Base-by-base conservation (phyloP, 2,329 filamentous ascomycete genomes). In the Beauveria australis region DNA sequence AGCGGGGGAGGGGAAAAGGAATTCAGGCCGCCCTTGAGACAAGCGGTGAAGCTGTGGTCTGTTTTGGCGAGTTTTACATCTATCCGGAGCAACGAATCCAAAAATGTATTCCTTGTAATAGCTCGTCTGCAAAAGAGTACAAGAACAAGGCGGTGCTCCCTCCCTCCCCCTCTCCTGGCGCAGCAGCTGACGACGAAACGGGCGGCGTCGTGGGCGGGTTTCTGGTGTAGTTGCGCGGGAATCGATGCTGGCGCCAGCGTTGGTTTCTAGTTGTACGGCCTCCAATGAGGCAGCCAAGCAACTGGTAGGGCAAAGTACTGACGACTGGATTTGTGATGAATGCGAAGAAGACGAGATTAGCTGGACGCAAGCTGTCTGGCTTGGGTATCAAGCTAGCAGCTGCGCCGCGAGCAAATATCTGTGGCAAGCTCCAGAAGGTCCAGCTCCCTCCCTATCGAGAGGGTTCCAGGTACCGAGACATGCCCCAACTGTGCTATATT, bases 31-130 rank as follows among this genome's bases (percentile, higher is more conserved):
- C 41, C 30, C 24, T 54, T 54, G 30, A 54, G 58, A 60, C 58
- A 60, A 60, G 58, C 58, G 58, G 58, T 60, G 58, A 60, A 60
- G 58, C 58, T 49, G 43, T 19, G 37, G 37, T 16, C 57, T 52
- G 48, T 46, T 59, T 44, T 41, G 55, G 19, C 18, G 30, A 46
- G 44, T 26, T 48, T 49, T 19, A 18, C 26, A 43, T 40, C 30
- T 44, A 59, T 44, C 37, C 24, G 10, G 22, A 33, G 10, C 24
- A 10, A 37, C 16, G 6, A 16, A 19, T 33, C 16, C 18, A 37
- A 37, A 37, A 37, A 37, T 37, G 14, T 12, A 24, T 40, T 47
- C 28, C 46, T 48, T 19, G 43, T 26, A 41, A 41, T 57, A 49
- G 30, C 30, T 41, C 6, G 28, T 57, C 33, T 19, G 19, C 30